Evolutionary conservation across 257 asterid genomes (phyloP).

Genomic region (Verbena officinalis): DNA sequence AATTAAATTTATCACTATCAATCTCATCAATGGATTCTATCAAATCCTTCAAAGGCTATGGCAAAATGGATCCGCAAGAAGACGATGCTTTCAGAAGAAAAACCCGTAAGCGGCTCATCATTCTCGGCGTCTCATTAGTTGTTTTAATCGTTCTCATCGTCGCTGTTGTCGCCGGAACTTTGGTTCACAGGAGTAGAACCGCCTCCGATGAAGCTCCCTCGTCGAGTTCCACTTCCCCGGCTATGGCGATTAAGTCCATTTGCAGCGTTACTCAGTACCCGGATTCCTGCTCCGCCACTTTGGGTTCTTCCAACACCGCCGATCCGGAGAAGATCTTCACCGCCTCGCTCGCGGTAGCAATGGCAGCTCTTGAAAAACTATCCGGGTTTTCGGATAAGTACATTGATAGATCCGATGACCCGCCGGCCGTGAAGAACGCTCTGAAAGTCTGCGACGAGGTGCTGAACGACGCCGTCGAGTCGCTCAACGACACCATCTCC

Average conservation of each 20-base stretch:
- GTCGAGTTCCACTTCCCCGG: slow-evolving; percentile 32
- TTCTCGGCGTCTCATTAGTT: slow-evolving; percentile 46
- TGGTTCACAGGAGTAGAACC: slow-evolving; percentile 37
- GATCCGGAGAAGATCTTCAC: slow-evolving; percentile 65
- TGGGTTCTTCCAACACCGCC: slow-evolving; percentile 42
- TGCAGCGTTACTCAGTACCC: slow-evolving; percentile 64
- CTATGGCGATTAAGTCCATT: slow-evolving; percentile 57
- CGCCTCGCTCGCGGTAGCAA: slow-evolving; percentile 48
- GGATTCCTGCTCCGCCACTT: slow-evolving; percentile 55
- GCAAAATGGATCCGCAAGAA: slow-evolving; percentile 65
- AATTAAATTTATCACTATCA: background rate
- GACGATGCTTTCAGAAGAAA: slow-evolving; percentile 61
- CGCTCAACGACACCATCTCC: slow-evolving; percentile 56
- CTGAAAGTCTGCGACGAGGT: slow-evolving; percentile 53
- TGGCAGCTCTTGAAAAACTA: slow-evolving; percentile 39
- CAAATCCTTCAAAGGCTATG: slow-evolving; percentile 88
- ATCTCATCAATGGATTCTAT: slow-evolving; percentile 56
- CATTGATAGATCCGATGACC: slow-evolving; percentile 26
- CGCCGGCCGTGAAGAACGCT: slow-evolving; percentile 45
- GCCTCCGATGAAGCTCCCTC: slow-evolving; percentile 5
- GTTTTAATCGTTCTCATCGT: slow-evolving; percentile 41
- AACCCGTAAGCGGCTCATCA: slow-evolving; percentile 59
- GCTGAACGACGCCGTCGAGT: slow-evolving; percentile 63
- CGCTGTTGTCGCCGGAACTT: slow-evolving; percentile 65
- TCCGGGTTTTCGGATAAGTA: slow-evolving; percentile 42